A percentile compares a stretch with the other conserved stretches of the same genome.
Conservation (phyloP, 768 basidiomycete genomes). For the Pleurotus platypus region DNA sequence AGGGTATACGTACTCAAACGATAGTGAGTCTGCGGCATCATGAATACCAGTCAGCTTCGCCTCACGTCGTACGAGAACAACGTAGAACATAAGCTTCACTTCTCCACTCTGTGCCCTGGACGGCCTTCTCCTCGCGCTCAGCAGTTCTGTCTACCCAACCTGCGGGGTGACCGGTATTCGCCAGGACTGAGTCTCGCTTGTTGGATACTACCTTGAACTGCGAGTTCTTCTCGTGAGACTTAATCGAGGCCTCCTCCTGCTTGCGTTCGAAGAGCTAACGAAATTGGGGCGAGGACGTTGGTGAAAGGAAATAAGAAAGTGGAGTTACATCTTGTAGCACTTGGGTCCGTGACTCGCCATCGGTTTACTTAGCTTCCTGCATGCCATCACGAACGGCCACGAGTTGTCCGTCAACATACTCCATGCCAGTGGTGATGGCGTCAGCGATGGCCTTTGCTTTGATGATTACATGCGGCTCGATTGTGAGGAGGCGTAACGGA, state of each 20-base stretch:
- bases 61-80: background rate
- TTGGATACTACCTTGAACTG: slow-evolving; percentile 81
- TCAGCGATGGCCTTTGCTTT: slow-evolving; percentile 39
- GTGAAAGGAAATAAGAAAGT: background rate
- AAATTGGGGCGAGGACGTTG: slow-evolving; percentile 3
- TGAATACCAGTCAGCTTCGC: background rate
- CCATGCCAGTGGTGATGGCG: slow-evolving; percentile 75
- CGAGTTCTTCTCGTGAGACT: slow-evolving; percentile 28
- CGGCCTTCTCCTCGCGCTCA: slow-evolving; percentile 32
- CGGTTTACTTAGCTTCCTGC: slow-evolving; percentile 48
- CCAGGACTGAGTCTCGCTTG: slow-evolving; percentile 67
- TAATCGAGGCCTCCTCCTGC: slow-evolving; percentile 34
- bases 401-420: slow-evolving; percentile 87
- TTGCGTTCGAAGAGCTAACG: slow-evolving; percentile 56
- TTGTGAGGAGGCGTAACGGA: background rate
- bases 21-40: background rate
- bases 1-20: background rate
- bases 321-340: slow-evolving; percentile 56
- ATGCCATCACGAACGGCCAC: slow-evolving; percentile 76
- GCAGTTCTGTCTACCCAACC: slow-evolving; percentile 70
- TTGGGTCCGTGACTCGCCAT: slow-evolving; percentile 34
- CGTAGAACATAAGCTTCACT: slow-evolving; percentile 33
- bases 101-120: slow-evolving; percentile 34
- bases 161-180: slow-evolving; percentile 57
- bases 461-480: no score